Base-by-base conservation (phyloP, 495 filamentous ascomycete genomes). In the Tuber borchii region DNA sequence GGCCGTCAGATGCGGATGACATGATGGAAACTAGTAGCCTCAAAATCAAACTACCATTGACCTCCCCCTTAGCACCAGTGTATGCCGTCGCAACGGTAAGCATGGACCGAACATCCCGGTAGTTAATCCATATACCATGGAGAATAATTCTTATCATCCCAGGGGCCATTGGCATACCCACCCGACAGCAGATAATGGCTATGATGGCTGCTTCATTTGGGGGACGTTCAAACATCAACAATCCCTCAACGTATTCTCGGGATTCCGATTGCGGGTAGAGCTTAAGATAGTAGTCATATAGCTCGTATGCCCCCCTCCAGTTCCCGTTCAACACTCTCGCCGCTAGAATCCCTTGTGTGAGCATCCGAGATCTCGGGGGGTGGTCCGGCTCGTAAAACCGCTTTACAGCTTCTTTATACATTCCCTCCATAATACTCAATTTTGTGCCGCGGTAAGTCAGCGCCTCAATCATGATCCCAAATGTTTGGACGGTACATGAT, bases 401-500 rank as follows among this genome's bases (percentile, higher is more conserved):
- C 26, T 34, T 65, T 19, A 65, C 56, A 34, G 56, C 56, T 65
- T 65, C 56, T 6, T 65, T 65, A 65, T 65, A 65, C 56, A 65
- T 31, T 65, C 56, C 56, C 56, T 65, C 56, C 56, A 65, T 31
- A 17, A 65, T 65, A 5, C 56, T 65, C 56, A 65, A 34, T 34
- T 65, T 65, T 19, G 56, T 26, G 5, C 56, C 56, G 26, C 56
- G 56, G 26, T 65, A 65, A 2, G 56, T 19, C 3, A 65, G 26
- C 56, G 56, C 56, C 56, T 65, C 56, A 19, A 65, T 65, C 56
- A 65, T 65, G 26, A 65, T 65, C 4, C 56, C 56, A 65, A 65
- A 65, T 34, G 56, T 65, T 34, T 65, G 56, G 17, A 65, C 56
- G 26, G 56, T 17, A 1, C 56, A 65, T 8, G 56, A 34, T 17